phyloP scores from a whole-genome alignment of 1,284 basidiomycete species.

The Phenoliferia sp. region DNA sequence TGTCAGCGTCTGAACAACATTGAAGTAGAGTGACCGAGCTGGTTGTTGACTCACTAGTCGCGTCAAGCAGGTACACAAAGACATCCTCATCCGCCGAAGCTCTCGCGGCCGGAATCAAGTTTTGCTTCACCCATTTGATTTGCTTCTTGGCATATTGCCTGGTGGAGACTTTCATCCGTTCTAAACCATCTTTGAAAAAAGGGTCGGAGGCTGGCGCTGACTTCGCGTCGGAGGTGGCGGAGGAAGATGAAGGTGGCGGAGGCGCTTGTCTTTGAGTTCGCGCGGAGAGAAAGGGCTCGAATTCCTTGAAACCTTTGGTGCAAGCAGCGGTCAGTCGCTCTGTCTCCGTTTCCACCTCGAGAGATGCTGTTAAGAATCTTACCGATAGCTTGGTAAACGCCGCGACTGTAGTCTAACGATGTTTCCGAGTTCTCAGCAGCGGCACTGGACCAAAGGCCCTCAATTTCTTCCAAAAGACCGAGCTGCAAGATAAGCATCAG shows the following conservation, averaged over 20 bases:
- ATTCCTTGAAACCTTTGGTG: constrained; percentile 93
- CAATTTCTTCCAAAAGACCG: constrained; percentile 80
- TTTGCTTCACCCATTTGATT: constrained; percentile 86
- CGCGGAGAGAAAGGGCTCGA: constrained; percentile 57
- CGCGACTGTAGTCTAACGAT: constrained; percentile 58
- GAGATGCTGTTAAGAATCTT: constrained; percentile 29
- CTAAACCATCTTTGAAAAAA: constrained; percentile 58
- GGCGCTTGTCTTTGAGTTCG: too few relatives aligned
- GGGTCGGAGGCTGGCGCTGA: constrained; percentile 40
- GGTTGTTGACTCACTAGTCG: constrained; percentile 54
- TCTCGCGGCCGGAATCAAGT: constrained; percentile 72
- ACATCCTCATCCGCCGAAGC: constrained; percentile 42
- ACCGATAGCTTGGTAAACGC: constrained; percentile 96
- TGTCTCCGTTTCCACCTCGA: too few relatives aligned
- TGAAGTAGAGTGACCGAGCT: too few relatives aligned
- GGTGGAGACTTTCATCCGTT: constrained; percentile 80
- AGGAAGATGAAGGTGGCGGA: too few relatives aligned
- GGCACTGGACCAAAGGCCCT: constrained; percentile 43
- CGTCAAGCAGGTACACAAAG: constrained; percentile 59
- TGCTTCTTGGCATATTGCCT: constrained; percentile 89
- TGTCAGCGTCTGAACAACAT: background rate
- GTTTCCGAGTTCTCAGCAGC: background rate
- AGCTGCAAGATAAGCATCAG: constrained; percentile 47
- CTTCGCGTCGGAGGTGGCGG: background rate
- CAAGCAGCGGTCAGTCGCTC: too few relatives aligned